Conservation (phyloP, 78 protist genomes). For the Guillardia theta region DNA sequence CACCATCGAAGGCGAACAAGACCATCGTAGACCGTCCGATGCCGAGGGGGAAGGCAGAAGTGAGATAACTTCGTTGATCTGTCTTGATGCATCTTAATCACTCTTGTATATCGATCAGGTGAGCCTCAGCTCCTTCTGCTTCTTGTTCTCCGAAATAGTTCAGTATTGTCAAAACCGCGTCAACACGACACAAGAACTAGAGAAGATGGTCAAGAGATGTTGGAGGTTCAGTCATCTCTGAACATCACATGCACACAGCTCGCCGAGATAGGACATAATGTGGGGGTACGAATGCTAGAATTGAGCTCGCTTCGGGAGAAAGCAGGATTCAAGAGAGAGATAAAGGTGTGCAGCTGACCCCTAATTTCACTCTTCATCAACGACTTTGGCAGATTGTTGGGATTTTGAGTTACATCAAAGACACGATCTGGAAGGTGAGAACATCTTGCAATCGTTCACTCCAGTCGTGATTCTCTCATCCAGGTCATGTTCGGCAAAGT, state of each 20-base stretch:
- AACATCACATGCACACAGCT: background rate
- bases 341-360: too few relatives aligned
- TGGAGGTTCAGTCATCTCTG: background rate
- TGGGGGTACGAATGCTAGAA: constrained; percentile 82
- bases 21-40: background rate
- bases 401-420: constrained; percentile 71
- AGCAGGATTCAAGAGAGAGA: constrained; percentile 79
- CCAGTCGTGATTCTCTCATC: too few relatives aligned
- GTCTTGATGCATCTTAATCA: background rate
- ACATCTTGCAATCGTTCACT: too few relatives aligned
- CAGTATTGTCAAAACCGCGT: constrained; percentile 79
- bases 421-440: constrained; percentile 74
- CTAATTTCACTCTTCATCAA: too few relatives aligned
- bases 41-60: background rate
- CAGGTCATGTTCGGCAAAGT: constrained; percentile 71
- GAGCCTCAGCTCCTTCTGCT: constrained; percentile 77
- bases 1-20: background rate
- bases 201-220: constrained; percentile 53
- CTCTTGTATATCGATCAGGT: constrained; percentile 43
- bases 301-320: constrained; percentile 66
- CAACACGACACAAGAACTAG: constrained; percentile 73
- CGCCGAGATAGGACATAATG: constrained; percentile 71
- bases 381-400: constrained; percentile 57
- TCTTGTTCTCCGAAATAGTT: constrained; percentile 82
- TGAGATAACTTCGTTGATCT: background rate